Conservation (phyloP, 345 rosid species). For the Schrenkiella parvula region DNA sequence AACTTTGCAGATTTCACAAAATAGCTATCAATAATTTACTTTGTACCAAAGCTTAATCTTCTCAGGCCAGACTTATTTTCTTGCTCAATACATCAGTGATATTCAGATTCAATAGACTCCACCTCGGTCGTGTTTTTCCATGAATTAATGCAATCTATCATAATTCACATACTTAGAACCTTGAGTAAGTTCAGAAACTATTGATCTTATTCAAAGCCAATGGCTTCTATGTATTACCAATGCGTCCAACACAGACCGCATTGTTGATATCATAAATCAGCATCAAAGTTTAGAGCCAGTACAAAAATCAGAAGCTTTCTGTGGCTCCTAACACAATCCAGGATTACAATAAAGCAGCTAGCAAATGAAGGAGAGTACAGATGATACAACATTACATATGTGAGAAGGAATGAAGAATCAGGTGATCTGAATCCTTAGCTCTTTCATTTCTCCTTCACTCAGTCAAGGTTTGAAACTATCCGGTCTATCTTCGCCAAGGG, state of each 20-base stretch:
- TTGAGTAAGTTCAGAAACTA: background rate
- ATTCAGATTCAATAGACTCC: background rate
- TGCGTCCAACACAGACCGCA: background rate
- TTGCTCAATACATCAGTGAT: background rate
- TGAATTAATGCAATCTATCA: background rate
- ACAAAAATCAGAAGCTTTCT: background rate
- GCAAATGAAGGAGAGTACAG: background rate
- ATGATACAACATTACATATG: background rate
- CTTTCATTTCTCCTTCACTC: background rate
- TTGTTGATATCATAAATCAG: background rate
- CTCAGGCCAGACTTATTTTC: background rate
- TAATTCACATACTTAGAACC: background rate
- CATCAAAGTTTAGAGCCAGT: background rate
- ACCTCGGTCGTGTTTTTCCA: background rate
- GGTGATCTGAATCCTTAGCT: background rate
- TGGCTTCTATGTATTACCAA: too few relatives aligned
- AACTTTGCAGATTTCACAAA: too few relatives aligned
- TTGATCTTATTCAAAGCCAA: background rate
- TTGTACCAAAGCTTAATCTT: background rate
- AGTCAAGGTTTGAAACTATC: background rate
- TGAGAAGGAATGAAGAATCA: background rate
- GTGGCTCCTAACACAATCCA: background rate
- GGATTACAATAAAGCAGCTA: constrained; percentile 3
- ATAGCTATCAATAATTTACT: too few relatives aligned
- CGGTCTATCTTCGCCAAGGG: background rate